Base-by-base conservation (phyloP, 2,329 filamentous ascomycete genomes). In the Ilyonectria sp. region DNA sequence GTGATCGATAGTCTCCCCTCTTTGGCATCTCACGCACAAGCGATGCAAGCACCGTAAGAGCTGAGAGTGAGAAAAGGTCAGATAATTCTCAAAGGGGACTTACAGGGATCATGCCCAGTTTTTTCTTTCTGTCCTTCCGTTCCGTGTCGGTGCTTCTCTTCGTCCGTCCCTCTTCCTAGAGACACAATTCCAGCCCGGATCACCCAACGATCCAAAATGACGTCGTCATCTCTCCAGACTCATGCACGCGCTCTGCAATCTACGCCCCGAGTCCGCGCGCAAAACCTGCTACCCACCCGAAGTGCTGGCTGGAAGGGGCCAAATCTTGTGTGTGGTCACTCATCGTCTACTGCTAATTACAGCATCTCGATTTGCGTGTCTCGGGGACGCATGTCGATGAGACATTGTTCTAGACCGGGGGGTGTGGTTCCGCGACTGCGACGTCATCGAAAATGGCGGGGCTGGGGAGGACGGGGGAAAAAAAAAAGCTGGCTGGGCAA, bases 401-500 rank as follows among this genome's bases (percentile, higher is more conserved):
- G 37, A 57, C 54, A 57, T 40, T 43, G 53, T n/a, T 31, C 54
- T 44, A 33, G 26, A 21, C 54, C 35, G 21, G 17, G 6, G 52
- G 8, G 19, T 10, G 37, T 10, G 35, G 17, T 17, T 29, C 37
- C 17, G 21, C 31, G 50, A 23, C 33, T 50, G 44, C 57, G 52
- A 65, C 57, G 63, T 65, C 63, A 60, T 65, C 26, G 23, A 17
- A 65, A 65, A 65, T 53, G 63, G 63, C 63, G 57, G 63, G 63
- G 63, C 57, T 60, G 57, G 63, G 49, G 19, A 6, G 8, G 21
- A 49, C 6, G 47, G 6, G n/a, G n/a, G 13, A 31, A n/a, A 55
- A 50, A n/a, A 55, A 50, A 56, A 47, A 47, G 57, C 50, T 60
- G 63, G 63, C 56, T 60, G 50, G 63, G 35, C 33, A 60, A 52